These are phyloP conservation scores for Cryphonectria radicalis DNA, from an alignment of 2,329 filamentous ascomycete genomes.

Conservation along the genomic window DNA sequence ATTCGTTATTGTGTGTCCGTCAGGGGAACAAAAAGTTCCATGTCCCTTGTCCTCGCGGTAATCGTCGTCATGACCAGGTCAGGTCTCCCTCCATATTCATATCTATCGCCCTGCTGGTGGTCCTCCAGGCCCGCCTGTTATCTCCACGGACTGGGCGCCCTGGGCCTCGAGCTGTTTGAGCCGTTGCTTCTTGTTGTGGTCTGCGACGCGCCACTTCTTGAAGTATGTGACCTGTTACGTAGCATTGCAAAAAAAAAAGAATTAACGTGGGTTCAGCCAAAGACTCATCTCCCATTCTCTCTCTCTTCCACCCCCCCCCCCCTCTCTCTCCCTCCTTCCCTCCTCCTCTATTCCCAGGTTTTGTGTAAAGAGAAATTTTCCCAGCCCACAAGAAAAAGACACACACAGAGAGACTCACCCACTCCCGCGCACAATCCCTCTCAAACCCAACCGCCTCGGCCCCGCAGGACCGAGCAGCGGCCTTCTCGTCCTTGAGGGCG, in stretches of 20 bases:
- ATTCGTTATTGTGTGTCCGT: neutral
- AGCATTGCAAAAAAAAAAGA: neutral
- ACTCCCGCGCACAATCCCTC: slow-evolving; percentile 83
- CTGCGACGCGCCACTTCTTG: slow-evolving; percentile 93
- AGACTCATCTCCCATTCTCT: neutral
- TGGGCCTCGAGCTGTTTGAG: slow-evolving; percentile 75
- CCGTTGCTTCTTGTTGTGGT: slow-evolving; percentile 81
- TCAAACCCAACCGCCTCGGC: slow-evolving; percentile 66
- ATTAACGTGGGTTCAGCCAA: neutral
- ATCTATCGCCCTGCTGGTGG: slow-evolving; percentile 9
- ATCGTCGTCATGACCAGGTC: neutral
- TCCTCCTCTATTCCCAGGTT: neutral
- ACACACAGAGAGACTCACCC: slow-evolving; percentile 64
- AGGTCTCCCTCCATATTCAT: no score
- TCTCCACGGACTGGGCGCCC: slow-evolving; percentile 66
- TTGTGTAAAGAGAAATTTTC: neutral
- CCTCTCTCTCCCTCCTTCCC: neutral
- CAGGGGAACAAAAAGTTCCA: neutral
- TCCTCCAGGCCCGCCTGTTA: slow-evolving; percentile 32
- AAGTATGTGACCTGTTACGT: slow-evolving; percentile 86
- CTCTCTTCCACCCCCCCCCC: neutral
- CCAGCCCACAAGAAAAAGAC: neutral
- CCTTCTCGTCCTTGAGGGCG: slow-evolving; percentile 49
- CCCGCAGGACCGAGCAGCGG: slow-evolving; percentile 46
- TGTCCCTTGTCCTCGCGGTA: neutral